Evolutionary conservation across 192 early-diverging fungal genomes (phyloP).

Genomic region (Entomortierella lignicola): DNA sequence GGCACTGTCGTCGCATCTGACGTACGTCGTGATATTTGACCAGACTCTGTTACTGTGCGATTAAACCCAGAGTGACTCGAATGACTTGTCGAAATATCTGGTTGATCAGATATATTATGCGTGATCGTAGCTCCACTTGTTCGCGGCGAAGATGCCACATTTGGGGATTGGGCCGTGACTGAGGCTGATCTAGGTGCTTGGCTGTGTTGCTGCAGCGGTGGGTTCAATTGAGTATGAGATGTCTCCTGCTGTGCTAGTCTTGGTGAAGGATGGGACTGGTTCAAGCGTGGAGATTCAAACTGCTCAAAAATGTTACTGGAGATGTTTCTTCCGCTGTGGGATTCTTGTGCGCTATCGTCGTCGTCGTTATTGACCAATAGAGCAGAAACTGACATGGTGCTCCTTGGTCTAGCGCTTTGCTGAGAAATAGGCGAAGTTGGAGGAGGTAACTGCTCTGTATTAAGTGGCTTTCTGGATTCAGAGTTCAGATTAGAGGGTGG

Average conservation of each 20-base stretch:
- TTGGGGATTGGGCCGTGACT: neutral
- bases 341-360: conserved; percentile 4
- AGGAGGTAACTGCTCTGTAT: conserved; percentile 4
- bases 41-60: neutral
- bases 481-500: neutral
- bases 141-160: conserved; percentile 4
- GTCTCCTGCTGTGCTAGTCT: neutral
- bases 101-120: neutral
- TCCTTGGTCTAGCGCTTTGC: conserved; percentile 16
- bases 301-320: conserved; percentile 34
- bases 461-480: neutral
- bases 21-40: conserved; percentile 3
- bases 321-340: neutral
- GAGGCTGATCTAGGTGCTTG: neutral
- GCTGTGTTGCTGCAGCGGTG: neutral
- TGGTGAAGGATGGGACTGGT: neutral
- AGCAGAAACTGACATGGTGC: conserved; percentile 49
- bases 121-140: neutral
- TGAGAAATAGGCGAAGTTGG: neutral
- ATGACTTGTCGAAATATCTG: neutral
- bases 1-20: conserved; percentile 5
- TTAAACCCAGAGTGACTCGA: neutral
- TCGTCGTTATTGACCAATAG: conserved; percentile 41
- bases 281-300: conserved; percentile 4
- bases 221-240: neutral